These are phyloP conservation scores for Termitomyces sp. DNA, from an alignment of 768 basidiomycete species.

Conservation along the genomic window DNA sequence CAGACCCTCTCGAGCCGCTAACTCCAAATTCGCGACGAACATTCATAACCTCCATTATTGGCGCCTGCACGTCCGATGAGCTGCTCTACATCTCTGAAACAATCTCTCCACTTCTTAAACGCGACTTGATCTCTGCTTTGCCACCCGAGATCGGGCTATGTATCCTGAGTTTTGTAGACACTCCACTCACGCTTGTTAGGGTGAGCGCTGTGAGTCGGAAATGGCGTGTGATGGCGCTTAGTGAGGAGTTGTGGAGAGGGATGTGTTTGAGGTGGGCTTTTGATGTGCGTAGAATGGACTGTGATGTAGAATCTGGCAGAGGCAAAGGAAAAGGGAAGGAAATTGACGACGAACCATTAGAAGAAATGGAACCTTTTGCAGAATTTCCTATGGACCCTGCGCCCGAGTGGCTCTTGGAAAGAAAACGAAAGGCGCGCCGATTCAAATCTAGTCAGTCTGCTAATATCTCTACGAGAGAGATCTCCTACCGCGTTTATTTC, in stretches of 20 bases:
- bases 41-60: conserved; percentile 10
- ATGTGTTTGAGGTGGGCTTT: conserved; percentile 66
- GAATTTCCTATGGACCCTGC: background rate
- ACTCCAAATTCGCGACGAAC: background rate
- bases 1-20: background rate
- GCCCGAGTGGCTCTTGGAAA: background rate
- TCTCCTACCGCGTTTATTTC: conserved; percentile 63
- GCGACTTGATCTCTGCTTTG: conserved; percentile 46
- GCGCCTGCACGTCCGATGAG: conserved; percentile 30
- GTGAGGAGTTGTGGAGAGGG: conserved; percentile 78
- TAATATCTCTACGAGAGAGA: background rate
- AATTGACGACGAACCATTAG: background rate
- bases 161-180: conserved; percentile 73
- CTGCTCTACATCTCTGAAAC: conserved; percentile 63
- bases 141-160: conserved; percentile 69
- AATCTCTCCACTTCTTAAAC: conserved; percentile 62
- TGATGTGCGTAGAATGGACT: conserved; percentile 6
- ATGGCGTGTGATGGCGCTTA: conserved; percentile 69
- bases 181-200: conserved; percentile 66
- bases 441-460: background rate
- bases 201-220: conserved; percentile 66
- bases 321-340: background rate
- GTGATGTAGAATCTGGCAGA: background rate
- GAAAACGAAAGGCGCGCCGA: background rate
- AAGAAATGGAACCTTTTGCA: background rate